Conservation (phyloP, 805 yeast species). For the Saturnispora halmiae region DNA sequence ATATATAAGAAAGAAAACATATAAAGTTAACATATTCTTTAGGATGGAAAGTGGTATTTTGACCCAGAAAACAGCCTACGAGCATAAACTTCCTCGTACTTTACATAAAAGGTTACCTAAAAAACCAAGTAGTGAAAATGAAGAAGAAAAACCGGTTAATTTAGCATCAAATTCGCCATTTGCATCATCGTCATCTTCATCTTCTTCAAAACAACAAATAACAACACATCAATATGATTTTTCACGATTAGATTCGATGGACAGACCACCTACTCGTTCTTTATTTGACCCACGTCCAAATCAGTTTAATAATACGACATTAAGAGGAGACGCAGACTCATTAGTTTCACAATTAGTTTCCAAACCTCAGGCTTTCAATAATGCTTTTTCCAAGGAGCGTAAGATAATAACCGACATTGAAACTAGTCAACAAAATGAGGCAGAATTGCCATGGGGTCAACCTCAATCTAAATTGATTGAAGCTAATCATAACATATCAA, state of each 20-base stretch:
- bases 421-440: too few species aligned
- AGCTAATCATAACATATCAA: too few species aligned
- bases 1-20: too few species aligned
- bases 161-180: slow-evolving; percentile 14
- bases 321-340: slow-evolving; percentile 14
- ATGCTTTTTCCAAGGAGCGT: slow-evolving; percentile 32
- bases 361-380: slow-evolving; percentile 36
- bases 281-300: slow-evolving; percentile 34
- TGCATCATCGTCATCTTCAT: slow-evolving; percentile 18
- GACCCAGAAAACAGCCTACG: slow-evolving; percentile 6
- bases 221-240: slow-evolving; percentile 17
- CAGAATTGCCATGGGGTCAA: too few species aligned
- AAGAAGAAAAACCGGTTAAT: slow-evolving; percentile 17
- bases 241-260: slow-evolving; percentile 19
- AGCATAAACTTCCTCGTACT: slow-evolving; percentile 3
- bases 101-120: slow-evolving; percentile 4
- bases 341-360: slow-evolving; percentile 30
- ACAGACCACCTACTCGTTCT: slow-evolving; percentile 43
- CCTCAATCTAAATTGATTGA: too few species aligned
- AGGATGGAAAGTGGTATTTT: slow-evolving; percentile 3
- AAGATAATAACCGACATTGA: slow-evolving; percentile 18
- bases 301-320: slow-evolving; percentile 33
- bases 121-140: slow-evolving; percentile 17
- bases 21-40: background rate
- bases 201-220: slow-evolving; percentile 17